A percentile compares a stretch with the other conserved stretches of the same genome.
phyloP scores from a whole-genome alignment of 1,284 basidiomycete species.

The Cystobasidium pallidum region DNA sequence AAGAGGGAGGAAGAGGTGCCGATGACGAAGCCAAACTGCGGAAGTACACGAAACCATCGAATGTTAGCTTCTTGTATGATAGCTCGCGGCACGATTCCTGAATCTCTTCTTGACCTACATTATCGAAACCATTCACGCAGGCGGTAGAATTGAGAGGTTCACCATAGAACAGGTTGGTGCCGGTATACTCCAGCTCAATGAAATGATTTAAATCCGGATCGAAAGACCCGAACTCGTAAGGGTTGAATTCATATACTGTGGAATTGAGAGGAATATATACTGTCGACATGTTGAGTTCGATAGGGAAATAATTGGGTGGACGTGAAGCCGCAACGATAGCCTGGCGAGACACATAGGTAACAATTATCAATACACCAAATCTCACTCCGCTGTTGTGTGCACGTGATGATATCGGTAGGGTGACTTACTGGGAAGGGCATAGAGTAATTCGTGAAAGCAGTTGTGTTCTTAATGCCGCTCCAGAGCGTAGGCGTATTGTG shows the following conservation, averaged over 20 bases:
- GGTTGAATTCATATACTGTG: slow-evolving; percentile 53
- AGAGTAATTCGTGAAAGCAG: slow-evolving; percentile 46
- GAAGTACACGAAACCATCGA: too few relatives aligned
- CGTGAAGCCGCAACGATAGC: slow-evolving; percentile 38
- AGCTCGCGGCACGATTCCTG: not conserved
- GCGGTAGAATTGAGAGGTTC: slow-evolving; percentile 61
- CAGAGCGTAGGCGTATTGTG: slow-evolving; percentile 48
- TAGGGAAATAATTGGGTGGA: slow-evolving; percentile 34
- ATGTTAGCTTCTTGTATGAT: too few relatives aligned
- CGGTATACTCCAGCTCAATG: slow-evolving; percentile 65
- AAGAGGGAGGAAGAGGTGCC: slow-evolving; percentile 59
- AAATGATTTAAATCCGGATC: slow-evolving; percentile 68
- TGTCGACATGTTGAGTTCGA: slow-evolving; percentile 25
- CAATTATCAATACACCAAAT: too few relatives aligned
- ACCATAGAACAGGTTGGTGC: slow-evolving; percentile 65
- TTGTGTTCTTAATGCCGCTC: slow-evolving; percentile 44
- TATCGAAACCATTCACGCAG: slow-evolving; percentile 69
- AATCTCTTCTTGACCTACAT: slow-evolving; percentile 63
- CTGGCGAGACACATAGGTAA: slow-evolving; percentile 7
- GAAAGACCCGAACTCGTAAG: slow-evolving; percentile 68
- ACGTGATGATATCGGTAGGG: too few relatives aligned
- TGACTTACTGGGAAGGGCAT: slow-evolving; percentile 50
- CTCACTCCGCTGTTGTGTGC: too few relatives aligned
- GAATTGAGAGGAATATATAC: slow-evolving; percentile 45
- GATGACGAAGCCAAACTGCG: slow-evolving; percentile 56